Base-by-base conservation (phyloP, 2,329 filamentous ascomycete species). In the Trichoderma koningii region DNA sequence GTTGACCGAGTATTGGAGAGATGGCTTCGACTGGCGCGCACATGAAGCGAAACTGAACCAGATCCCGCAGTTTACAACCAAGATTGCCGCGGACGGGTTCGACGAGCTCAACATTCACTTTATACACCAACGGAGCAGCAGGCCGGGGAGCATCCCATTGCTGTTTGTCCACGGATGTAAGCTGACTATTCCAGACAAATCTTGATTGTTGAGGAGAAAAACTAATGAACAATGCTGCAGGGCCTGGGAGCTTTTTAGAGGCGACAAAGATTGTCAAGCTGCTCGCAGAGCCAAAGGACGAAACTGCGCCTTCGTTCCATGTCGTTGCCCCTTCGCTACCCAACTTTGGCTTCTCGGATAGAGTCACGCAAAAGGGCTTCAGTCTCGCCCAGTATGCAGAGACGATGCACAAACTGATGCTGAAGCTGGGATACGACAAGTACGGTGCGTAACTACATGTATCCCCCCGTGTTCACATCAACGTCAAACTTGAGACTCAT, bases 191-290 rank as follows among this genome's bases (percentile, higher is more conserved):
- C 28, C 10, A 6, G 9, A 12, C 5, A 5, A 3, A 5, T 10
- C 3, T 34, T 1, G 21, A 6, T 0, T 23, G 7, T 41, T 7
- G n/a, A 34, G 2, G 1, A n/a, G 15, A 17, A 21, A 5, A 26
- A 44, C 44, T 57, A 5, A 57, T 3, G 15, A 10, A 19, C 14
- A 10, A 23, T 12, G 17, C 3, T 19, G 6, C 30, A 76, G 75
- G 86, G 85, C 89, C 89, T 0, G 89, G 89, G 1, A 88, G 84
- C 68, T 91, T 90, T 71, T 72, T 89, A 53, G 89, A 92, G 75
- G 87, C 86, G 2, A 75, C 78, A 21, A 90, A 89, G 71, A 76
- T 91, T 52, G 77, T 92, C 7, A 80, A 79, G 1, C 75, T 80
- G 0, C 74, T 85, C 15, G 74, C 75, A 0, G 71, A 76, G 3